These are phyloP conservation scores for Speleostelium caveatum DNA, from an alignment of 78 protist species.

Conservation along the genomic window DNA sequence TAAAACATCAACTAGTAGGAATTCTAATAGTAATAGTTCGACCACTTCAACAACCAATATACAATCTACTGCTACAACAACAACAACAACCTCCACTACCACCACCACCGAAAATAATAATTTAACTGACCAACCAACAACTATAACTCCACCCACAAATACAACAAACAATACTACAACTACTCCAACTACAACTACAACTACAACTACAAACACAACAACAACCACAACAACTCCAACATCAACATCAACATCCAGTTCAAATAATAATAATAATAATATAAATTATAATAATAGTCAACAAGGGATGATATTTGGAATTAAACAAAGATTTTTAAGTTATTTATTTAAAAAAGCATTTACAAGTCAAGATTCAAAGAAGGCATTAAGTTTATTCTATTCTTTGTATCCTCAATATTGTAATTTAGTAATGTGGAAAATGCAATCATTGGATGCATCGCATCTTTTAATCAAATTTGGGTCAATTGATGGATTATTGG, in stretches of 20 bases:
- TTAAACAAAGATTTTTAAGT: constrained; percentile 67
- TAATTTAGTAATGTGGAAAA: constrained; percentile 76
- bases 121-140: background rate
- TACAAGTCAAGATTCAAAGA: constrained; percentile 10
- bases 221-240: constrained; percentile 10
- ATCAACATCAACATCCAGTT: background rate
- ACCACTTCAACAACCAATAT: background rate
- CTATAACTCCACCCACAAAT: background rate
- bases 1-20: background rate
- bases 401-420: constrained; percentile 70
- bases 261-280: background rate
- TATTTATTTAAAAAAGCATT: constrained; percentile 46
- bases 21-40: background rate
- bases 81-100: background rate
- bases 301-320: constrained; percentile 17
- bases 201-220: constrained; percentile 17
- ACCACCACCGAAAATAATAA: background rate
- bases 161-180: background rate
- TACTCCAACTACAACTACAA: background rate
- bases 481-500: constrained; percentile 64
- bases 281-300: background rate
- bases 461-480: constrained; percentile 67
- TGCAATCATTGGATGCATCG: constrained; percentile 76
- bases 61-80: background rate
- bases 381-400: constrained; percentile 36